Base-by-base conservation (phyloP, 352 stramenopile genomes). In the Aphanomyces stellatus region DNA sequence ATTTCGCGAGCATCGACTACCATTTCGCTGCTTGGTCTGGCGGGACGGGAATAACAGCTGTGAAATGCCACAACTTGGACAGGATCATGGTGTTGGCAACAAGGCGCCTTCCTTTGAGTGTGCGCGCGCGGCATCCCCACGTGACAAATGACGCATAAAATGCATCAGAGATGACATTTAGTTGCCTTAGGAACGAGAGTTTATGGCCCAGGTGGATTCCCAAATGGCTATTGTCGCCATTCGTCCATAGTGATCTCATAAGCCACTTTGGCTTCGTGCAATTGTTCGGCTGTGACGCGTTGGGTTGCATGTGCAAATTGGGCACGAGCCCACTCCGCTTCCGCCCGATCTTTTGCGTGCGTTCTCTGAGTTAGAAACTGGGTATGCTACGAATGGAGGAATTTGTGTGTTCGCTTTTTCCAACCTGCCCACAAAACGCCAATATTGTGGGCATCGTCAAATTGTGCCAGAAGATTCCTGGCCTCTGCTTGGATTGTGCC, bases 81-180 rank as follows among this genome's bases (percentile, higher is more conserved):
- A 57, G 49, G 7, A 57, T 57, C 49, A 34, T 57, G 30, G 24
- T 57, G 49, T 57, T 57, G 4, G 25, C 49, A 35, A 57, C 8
- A 34, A 57, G 15, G 25, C 24, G 49, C 31, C 49, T n/a, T 34
- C 49, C 15, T 34, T 34, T 30, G 3, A 57, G 19, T 3, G 49
- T 57, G 31, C 49, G 49, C 6, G 49, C 49, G 25, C 49, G 17
- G 30, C 49, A 37, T 8, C 49, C 4, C 25, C 49, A 57, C 31
- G 49, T 34, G 8, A 37, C 31, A 28, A 57, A 57, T n/a, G 71
- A 71, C 2, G 43, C 62, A 19, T 51, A n/a, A 31, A 63, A 76
- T 24, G 70, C 71, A 5, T 53, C 24, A 6, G 72, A 22, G n/a
- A 76, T 59, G 0, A 73, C 13, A 1, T 59, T 51, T 13, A 76